Conservation (phyloP, 1,139 yeast species). For the Zygosaccharomyces sapae region DNA sequence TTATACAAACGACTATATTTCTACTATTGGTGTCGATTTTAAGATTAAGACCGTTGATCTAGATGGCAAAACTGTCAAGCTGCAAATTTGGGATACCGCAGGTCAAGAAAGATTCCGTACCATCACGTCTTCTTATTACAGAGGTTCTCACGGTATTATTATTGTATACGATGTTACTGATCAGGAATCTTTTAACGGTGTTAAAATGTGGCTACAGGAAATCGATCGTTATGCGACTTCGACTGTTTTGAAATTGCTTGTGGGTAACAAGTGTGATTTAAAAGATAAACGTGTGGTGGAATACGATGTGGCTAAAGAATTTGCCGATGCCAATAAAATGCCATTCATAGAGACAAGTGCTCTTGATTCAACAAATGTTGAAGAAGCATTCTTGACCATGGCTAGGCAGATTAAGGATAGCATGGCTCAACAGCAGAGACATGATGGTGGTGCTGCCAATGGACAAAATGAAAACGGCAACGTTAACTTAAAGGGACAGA, state of each 20-base stretch:
- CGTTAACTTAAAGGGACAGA: constrained; percentile 86
- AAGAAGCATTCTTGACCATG: constrained; percentile 98
- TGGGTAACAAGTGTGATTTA: constrained; percentile 95
- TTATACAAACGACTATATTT: constrained; percentile 92
- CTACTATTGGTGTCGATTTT: constrained; percentile 97
- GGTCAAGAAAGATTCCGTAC: constrained; percentile 98
- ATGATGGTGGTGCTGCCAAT: constrained; percentile 37
- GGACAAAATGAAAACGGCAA: constrained; percentile 53
- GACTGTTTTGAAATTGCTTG: constrained; percentile 91
- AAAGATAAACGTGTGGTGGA: constrained; percentile 93
- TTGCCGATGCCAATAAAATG: constrained; percentile 92
- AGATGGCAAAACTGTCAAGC: constrained; percentile 94
- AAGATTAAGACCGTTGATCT: constrained; percentile 95
- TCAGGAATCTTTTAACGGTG: constrained; percentile 95
- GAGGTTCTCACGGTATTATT: constrained; percentile 98
- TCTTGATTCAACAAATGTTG: constrained; percentile 90
- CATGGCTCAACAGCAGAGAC: constrained; percentile 62
- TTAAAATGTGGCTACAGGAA: constrained; percentile 98
- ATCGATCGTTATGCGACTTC: constrained; percentile 98
- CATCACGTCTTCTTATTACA: constrained; percentile 93
- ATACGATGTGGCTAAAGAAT: constrained; percentile 94
- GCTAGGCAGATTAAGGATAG: constrained; percentile 97
- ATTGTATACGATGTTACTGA: constrained; percentile 98
- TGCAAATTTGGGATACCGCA: constrained; percentile 99
- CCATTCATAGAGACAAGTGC: constrained; percentile 98